These are phyloP conservation scores for Thielaviopsis musarum DNA, from an alignment of 2,329 filamentous ascomycete species.

Conservation along the genomic window DNA sequence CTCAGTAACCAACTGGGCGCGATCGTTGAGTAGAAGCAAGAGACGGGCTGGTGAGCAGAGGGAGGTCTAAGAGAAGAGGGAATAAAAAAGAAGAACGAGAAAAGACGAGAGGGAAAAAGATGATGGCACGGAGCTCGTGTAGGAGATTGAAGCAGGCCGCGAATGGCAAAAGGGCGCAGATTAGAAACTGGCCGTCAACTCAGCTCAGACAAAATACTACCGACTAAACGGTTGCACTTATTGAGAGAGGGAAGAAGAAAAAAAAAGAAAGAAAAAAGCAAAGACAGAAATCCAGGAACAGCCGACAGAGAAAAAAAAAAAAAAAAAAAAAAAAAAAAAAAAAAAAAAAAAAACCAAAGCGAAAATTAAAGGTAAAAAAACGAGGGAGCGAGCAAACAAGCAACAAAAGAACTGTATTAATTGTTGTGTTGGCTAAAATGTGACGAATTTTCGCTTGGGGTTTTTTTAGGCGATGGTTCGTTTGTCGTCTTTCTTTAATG, in stretches of 20 bases:
- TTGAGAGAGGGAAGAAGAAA: not conserved
- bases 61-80: conserved; percentile 8
- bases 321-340: not conserved
- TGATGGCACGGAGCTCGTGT: not conserved
- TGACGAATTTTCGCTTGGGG: too few relatives aligned
- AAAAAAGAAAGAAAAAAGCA: conserved; percentile 1
- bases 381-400: not conserved
- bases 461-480: too few relatives aligned
- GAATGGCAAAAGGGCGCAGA: not conserved
- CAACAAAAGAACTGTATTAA: not conserved
- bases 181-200: not conserved
- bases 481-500: too few relatives aligned
- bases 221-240: not conserved
- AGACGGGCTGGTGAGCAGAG: conserved; percentile 11
- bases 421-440: too few relatives aligned
- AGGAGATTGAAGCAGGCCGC: not conserved
- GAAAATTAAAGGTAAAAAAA: too few relatives aligned
- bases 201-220: not conserved
- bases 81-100: not conserved
- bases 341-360: too few relatives aligned
- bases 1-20: conserved; percentile 13
- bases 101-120: not conserved
- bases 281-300: not conserved
- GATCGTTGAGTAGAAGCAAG: not conserved
- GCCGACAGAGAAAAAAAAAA: not conserved